These are phyloP conservation scores for Aureobasidium subglaciale DNA, from an alignment of 2,329 filamentous ascomycete genomes.

Conservation along the genomic window DNA sequence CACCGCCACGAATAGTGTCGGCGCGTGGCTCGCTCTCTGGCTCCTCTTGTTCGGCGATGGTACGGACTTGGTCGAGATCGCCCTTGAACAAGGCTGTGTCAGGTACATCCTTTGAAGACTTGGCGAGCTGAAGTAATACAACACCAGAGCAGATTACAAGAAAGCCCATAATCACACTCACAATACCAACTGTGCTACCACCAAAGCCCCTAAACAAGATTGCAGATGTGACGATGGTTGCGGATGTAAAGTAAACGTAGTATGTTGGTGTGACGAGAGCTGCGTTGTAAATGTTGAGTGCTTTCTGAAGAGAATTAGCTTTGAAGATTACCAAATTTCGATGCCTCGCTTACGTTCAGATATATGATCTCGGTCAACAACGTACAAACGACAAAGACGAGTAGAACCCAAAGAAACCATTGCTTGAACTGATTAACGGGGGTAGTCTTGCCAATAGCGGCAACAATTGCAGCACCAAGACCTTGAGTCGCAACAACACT, in stretches of 20 bases:
- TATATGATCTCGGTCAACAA: conserved; percentile 90
- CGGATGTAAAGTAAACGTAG: conserved; percentile 96
- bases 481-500: conserved; percentile 95
- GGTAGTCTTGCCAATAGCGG: conserved; percentile 66
- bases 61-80: conserved; percentile 89
- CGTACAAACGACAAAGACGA: conserved; percentile 86
- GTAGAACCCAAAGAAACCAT: conserved; percentile 89
- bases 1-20: conserved; percentile 86
- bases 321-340: neutral
- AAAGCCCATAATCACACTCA: conserved; percentile 89
- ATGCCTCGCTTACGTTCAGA: conserved; percentile 66
- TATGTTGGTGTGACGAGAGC: conserved; percentile 96
- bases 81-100: conserved; percentile 87
- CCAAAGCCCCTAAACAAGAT: conserved; percentile 93
- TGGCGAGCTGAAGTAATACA: conserved; percentile 88
- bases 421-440: conserved; percentile 70
- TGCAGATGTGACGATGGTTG: conserved; percentile 88
- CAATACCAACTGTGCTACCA: conserved; percentile 69
- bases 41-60: conserved; percentile 89
- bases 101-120: conserved; percentile 94
- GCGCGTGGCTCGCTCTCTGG: conserved; percentile 95
- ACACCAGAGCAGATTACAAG: conserved; percentile 90
- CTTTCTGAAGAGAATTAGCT: conserved; percentile 65
- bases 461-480: conserved; percentile 81
- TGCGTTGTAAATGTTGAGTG: conserved; percentile 92